These are phyloP conservation scores for Tagetes patula DNA, from an alignment of 129 eudicot genomes.

Conservation along the genomic window DNA sequence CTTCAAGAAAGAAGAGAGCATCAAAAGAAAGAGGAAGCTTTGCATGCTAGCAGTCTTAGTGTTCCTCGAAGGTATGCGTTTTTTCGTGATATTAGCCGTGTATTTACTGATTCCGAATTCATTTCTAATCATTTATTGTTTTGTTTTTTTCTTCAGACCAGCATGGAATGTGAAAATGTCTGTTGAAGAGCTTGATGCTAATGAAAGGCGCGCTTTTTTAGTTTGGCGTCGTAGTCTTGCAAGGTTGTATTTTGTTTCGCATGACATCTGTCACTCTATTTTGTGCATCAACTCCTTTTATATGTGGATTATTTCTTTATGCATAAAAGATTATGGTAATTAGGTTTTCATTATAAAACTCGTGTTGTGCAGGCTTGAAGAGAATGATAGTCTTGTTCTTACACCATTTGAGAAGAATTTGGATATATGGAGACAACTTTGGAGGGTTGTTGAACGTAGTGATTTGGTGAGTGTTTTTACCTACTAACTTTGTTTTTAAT, in stretches of 20 bases:
- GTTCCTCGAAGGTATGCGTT: constrained; percentile 80
- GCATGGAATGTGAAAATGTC: constrained; percentile 79
- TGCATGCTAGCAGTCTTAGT: constrained; percentile 89
- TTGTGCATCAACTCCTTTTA: neutral
- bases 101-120: neutral
- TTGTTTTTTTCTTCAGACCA: constrained; percentile 53
- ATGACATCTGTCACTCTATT: neutral
- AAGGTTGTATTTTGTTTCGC: constrained; percentile 41
- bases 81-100: neutral
- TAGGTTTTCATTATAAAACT: constrained; percentile 3
- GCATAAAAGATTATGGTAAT: neutral
- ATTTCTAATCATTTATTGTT: neutral
- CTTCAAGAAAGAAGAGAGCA: constrained; percentile 59
- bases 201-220: constrained; percentile 79
- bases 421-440: constrained; percentile 98
- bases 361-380: constrained; percentile 71
- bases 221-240: constrained; percentile 96
- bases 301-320: neutral
- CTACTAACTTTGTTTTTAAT: neutral
- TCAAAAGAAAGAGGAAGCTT: constrained; percentile 81
- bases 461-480: constrained; percentile 63
- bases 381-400: constrained; percentile 88
- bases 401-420: constrained; percentile 97
- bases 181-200: constrained; percentile 84
- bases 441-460: constrained; percentile 98